phyloP scores from a whole-genome alignment of 495 filamentous ascomycete genomes.

The Cercophora sp. region DNA sequence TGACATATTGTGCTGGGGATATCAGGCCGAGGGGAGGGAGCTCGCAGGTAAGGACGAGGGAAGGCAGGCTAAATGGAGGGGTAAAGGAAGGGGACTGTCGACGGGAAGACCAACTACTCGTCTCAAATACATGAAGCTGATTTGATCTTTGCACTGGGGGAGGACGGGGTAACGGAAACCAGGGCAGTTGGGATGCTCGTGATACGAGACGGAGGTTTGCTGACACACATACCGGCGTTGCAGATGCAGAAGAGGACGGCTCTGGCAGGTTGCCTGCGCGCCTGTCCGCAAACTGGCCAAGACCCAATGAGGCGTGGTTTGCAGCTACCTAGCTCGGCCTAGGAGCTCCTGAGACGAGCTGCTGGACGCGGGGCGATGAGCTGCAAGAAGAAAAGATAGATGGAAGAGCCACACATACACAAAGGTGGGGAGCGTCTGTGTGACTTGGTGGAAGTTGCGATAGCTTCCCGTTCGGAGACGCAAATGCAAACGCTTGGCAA shows the following conservation, averaged over 20 bases:
- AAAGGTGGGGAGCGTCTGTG: too few species aligned
- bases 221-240: constrained; percentile 18
- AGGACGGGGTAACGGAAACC: too few species aligned
- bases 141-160: too few species aligned
- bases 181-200: too few species aligned
- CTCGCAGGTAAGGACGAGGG: too few species aligned
- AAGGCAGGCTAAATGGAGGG: neutral
- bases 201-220: too few species aligned
- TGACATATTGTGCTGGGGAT: too few species aligned
- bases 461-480: too few species aligned
- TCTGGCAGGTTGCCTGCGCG: constrained; percentile 15
- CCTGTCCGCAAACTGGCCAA: constrained; percentile 14
- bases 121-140: neutral
- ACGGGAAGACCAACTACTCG: neutral
- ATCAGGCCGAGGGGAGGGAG: too few species aligned
- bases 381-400: neutral
- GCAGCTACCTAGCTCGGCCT: constrained; percentile 12
- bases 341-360: neutral
- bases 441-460: too few species aligned
- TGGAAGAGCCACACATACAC: neutral
- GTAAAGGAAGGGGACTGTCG: too few species aligned
- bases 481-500: too few species aligned
- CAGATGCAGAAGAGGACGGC: constrained; percentile 15
- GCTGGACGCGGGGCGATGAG: neutral
- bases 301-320: constrained; percentile 20